phyloP scores from a whole-genome alignment of 169 alveolate genomes.

The Cryptosporidium ryanae region DNA sequence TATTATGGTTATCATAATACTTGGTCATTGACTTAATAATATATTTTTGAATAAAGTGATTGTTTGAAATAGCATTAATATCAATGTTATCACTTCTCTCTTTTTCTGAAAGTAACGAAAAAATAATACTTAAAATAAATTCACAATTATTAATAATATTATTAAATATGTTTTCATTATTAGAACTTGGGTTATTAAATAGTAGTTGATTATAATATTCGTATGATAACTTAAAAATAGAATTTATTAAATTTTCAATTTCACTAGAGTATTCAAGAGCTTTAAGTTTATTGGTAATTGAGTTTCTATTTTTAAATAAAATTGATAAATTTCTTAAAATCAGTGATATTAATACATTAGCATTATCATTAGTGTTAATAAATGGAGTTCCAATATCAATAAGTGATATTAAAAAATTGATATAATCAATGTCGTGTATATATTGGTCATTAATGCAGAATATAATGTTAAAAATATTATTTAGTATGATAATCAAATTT shows the following conservation, averaged over 20 bases:
- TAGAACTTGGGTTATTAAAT: background rate
- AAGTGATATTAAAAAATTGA: background rate
- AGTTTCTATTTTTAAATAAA: slow-evolving; percentile 23
- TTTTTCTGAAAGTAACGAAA: slow-evolving; percentile 49
- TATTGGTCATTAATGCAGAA: slow-evolving; percentile 6
- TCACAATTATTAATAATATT: slow-evolving; percentile 13
- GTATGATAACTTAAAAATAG: slow-evolving; percentile 3
- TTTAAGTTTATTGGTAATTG: slow-evolving; percentile 3
- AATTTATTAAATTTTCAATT: slow-evolving; percentile 21
- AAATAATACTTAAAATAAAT: slow-evolving; percentile 24
- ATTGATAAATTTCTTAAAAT: slow-evolving; percentile 26
- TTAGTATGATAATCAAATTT: background rate
- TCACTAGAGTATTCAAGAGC: slow-evolving; percentile 24
- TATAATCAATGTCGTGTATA: background rate
- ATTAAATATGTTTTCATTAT: background rate
- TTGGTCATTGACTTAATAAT: slow-evolving; percentile 7
- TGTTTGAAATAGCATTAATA: background rate
- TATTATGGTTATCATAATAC: background rate
- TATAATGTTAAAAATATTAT: slow-evolving; percentile 33
- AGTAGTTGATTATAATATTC: background rate
- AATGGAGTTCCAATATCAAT: background rate
- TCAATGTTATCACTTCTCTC: slow-evolving; percentile 1
- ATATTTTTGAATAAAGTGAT: slow-evolving; percentile 20
- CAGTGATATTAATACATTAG: slow-evolving; percentile 3
- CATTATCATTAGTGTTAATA: background rate